Evolutionary conservation across 2,329 filamentous ascomycete species (phyloP).

Genomic region (Grosmannia clavigera): DNA sequence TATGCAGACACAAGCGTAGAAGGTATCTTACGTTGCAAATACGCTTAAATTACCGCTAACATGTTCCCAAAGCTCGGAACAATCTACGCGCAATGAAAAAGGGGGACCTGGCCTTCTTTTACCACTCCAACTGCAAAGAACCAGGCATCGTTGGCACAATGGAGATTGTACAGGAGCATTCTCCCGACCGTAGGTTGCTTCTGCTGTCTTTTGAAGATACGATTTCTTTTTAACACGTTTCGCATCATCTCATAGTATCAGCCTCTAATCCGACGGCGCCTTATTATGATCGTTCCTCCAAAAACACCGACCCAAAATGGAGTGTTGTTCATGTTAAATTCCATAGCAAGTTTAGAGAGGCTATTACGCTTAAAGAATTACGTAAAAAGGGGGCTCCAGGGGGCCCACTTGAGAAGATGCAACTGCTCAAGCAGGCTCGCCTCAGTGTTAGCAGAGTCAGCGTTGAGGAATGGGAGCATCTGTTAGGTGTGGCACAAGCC

Average conservation of each 20-base stretch:
- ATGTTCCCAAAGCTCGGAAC: constrained; percentile 50
- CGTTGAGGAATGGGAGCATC: constrained; percentile 50
- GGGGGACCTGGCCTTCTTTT: constrained; percentile 91
- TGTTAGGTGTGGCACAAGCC: constrained; percentile 39
- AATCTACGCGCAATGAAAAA: constrained; percentile 85
- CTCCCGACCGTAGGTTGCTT: constrained; percentile 53
- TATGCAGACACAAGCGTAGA: too few species aligned
- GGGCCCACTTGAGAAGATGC: constrained; percentile 57
- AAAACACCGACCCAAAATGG: constrained; percentile 63
- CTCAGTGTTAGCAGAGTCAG: constrained; percentile 67
- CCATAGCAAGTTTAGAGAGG: constrained; percentile 63
- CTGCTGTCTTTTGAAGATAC: constrained; percentile 6
- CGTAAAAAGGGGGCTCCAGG: constrained; percentile 45
- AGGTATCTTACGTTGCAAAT: too few species aligned
- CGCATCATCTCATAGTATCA: constrained; percentile 33
- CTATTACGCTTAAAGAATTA: constrained; percentile 60
- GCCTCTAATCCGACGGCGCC: constrained; percentile 60
- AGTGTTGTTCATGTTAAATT: constrained; percentile 82
- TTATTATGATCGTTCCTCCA: constrained; percentile 74
- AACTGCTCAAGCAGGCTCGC: constrained; percentile 70
- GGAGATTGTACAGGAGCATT: constrained; percentile 78
- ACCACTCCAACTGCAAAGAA: constrained; percentile 85
- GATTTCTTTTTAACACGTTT: neutral
- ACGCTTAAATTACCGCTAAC: neutral
- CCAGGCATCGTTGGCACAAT: constrained; percentile 80